Evolutionary conservation across 2,329 filamentous ascomycete species (phyloP), one percentile per base, ranked within the genome.

Genomic region (Hypoxylon sp.): DNA sequence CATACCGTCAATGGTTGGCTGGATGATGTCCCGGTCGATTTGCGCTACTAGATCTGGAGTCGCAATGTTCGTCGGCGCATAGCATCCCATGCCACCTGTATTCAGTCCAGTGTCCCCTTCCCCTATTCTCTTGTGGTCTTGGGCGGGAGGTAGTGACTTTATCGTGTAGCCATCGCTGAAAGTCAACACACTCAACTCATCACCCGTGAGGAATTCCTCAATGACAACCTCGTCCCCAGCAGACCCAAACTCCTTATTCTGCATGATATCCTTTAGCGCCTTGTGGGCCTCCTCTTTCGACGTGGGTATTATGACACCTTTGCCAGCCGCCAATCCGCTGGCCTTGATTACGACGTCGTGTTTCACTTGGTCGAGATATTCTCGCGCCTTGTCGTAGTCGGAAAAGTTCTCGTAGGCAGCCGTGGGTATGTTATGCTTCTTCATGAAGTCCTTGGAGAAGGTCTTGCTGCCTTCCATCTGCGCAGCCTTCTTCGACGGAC

Each of bases 391-490:
- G 58, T 90, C 86, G 78, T 91, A 94, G 73, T 92, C 85, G 77
- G 84, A 88, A 76, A 98, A 97, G 82, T 96, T 97, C 78, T 91
- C 88, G 81, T 97, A 98, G 38, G 87, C 88, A 14, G 96, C 96
- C 0, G 96, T 98, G 36, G 95, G 94, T 72, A 99, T 97, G 73
- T 86, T 86, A 80, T 97, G 89, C 70, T 90, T 89, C 79, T 91
- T 90, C 96, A 98, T 99, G 77, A 98, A 98, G 79, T 98, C 94
- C 78, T 99, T 99, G 67, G 92, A 93, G 79, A 96, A 98, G 9
- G 95, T 92, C 84, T 99, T 99, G 81, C 92, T 96, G 64, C 96
- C 96, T 80, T 99, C 96, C 86, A 99, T 93, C 45, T 87, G 87
- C 16, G 96, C 94, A 20, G 96, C 95, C 50, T 88, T 88, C 80